phyloP scores from a whole-genome alignment of 805 yeast species.

The Saccharomyces kudriavzevii region DNA sequence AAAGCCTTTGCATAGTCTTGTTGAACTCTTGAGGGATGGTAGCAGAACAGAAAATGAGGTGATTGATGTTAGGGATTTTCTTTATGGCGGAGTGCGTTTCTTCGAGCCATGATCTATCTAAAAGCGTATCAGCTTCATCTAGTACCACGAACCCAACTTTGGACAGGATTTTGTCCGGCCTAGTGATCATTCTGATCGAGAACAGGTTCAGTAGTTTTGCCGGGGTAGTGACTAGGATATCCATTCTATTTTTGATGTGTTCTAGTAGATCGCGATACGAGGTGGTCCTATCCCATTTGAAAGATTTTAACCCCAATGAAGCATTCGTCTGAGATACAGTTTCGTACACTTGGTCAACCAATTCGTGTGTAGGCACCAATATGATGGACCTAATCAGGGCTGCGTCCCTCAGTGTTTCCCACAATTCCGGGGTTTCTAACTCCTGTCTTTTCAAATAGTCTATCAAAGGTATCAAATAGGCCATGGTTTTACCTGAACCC shows the following conservation, averaged over 20 bases:
- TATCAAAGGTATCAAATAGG: constrained; percentile 71
- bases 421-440: constrained; percentile 29
- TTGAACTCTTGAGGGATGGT: constrained; percentile 79
- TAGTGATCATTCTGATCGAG: constrained; percentile 29
- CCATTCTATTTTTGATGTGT: constrained; percentile 48
- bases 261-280: constrained; percentile 46
- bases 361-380: constrained; percentile 84
- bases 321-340: constrained; percentile 31
- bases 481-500: constrained; percentile 94
- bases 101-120: constrained; percentile 71
- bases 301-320: constrained; percentile 36
- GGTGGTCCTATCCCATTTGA: constrained; percentile 57
- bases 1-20: constrained; percentile 47
- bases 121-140: constrained; percentile 90
- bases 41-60: constrained; percentile 76
- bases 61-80: constrained; percentile 44
- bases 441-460: constrained; percentile 60
- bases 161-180: constrained; percentile 34
- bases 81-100: constrained; percentile 53
- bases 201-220: constrained; percentile 46
- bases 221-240: constrained; percentile 81
- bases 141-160: constrained; percentile 57
- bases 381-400: constrained; percentile 59
- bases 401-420: constrained; percentile 30
- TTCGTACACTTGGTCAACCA: constrained; percentile 68